Percentiles rank a stretch among this genome's conserved stretches.
These are phyloP conservation scores for Cyclotella sp. DNA, from an alignment of 108 stramenopile genomes.

Conservation along the genomic window DNA sequence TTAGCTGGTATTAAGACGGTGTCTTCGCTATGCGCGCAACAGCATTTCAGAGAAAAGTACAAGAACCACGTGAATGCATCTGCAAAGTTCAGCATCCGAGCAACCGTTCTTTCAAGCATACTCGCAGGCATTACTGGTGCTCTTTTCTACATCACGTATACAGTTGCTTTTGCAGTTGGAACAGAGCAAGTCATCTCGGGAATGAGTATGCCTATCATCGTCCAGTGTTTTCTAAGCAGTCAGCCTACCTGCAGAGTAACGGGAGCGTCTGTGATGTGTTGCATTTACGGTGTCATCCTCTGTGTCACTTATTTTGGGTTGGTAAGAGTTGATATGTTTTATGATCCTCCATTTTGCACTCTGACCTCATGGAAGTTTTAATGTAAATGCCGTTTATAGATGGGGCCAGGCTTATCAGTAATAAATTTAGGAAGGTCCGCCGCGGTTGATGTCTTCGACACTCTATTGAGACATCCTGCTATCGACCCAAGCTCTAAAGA, in stretches of 20 bases:
- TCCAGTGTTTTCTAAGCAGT: conserved; percentile 36
- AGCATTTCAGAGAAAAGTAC: conserved; percentile 46
- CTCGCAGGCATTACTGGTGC: conserved; percentile 48
- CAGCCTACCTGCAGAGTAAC: conserved; percentile 47
- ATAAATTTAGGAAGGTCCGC: conserved; percentile 55
- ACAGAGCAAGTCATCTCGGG: conserved; percentile 50
- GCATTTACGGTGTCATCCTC: conserved; percentile 31
- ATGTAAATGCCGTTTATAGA: neutral
- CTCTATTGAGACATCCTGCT: conserved; percentile 39
- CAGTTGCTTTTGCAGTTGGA: conserved; percentile 47
- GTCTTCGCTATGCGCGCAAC: conserved; percentile 58
- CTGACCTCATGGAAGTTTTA: neutral
- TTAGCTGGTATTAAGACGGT: conserved; percentile 71
- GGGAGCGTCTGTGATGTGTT: conserved; percentile 53
- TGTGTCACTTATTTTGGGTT: conserved; percentile 17
- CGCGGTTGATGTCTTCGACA: conserved; percentile 56
- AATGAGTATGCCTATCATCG: conserved; percentile 6
- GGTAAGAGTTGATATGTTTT: conserved; percentile 2
- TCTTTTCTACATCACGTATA: conserved; percentile 52
- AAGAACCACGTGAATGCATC: conserved; percentile 22
- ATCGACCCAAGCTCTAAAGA: conserved; percentile 49
- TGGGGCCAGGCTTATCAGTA: conserved; percentile 50
- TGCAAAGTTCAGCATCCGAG: conserved; percentile 25
- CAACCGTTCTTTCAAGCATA: conserved; percentile 34
- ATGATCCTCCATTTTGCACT: neutral